Evolutionary conservation across 768 basidiomycete species (phyloP), one percentile per base, ranked within the genome.

Genomic region (Mycena epipterygia): DNA sequence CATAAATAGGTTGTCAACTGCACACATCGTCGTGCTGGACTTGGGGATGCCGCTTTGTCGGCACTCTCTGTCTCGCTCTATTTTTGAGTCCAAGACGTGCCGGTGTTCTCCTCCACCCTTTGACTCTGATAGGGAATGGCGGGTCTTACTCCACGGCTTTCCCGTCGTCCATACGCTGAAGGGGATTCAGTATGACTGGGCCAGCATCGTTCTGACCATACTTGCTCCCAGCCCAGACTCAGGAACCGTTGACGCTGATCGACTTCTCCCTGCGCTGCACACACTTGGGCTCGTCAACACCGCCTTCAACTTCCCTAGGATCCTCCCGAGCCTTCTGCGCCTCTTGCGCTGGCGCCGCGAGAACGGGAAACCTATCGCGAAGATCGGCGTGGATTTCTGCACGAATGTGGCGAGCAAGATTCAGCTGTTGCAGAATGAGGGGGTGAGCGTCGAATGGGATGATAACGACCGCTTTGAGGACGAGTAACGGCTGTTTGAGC

Each of bases 171-270:
- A n/a, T n/a, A n/a, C n/a, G n/a, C n/a, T n/a, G n/a, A n/a, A n/a
- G n/a, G n/a, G n/a, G n/a, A 60, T 60, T 32, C 59, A 60, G 44
- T 60, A 48, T 44, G 32, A 60, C 23, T 60, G 59, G 59, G 59
- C 44, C 21, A 16, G 25, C n/a, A 23, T 19, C 7, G 33, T 32
- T 30, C 30, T 60, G 8, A 6, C 29, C n/a, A 29, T 60, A 23
- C 46, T 60, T 21, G 19, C 21, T 2, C 59, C n/a, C n/a, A n/a
- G n/a, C 21, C 23, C 21, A 5, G 21, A 8, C 7, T 4, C 2
- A 19, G 4, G 21, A n/a, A 11, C 6, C 35, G 55, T 5, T 17
- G n/a, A 23, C 21, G n/a, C 2, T 44, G 21, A 33, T 12, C n/a
- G n/a, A n/a, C 59, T 60, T 21, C 44, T 48, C 23, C 59, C 59